Evolutionary conservation across 2,329 filamentous ascomycete genomes (phyloP).

Genomic region (Calonectria pseudoturangicola): DNA sequence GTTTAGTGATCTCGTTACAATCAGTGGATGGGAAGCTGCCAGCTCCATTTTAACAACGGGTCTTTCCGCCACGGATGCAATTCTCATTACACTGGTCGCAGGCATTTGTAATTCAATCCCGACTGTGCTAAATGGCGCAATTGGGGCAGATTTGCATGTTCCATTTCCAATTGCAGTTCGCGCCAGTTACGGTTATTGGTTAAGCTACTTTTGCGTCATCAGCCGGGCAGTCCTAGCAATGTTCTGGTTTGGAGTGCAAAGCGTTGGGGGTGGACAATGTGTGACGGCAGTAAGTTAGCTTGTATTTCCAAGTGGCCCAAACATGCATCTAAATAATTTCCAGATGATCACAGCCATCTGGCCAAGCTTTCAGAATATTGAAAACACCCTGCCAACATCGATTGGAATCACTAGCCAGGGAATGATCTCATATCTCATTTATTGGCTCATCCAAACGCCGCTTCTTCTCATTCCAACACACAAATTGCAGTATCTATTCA

Average conservation of each 20-base stretch:
- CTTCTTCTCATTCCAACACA: slow-evolving; percentile 63
- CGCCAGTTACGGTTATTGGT: slow-evolving; percentile 56
- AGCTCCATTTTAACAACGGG: slow-evolving; percentile 56
- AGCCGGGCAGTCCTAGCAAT: slow-evolving; percentile 57
- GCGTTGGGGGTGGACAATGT: slow-evolving; percentile 56
- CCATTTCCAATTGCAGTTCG: slow-evolving; percentile 58
- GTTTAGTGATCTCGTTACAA: slow-evolving; percentile 66
- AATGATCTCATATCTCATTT: slow-evolving; percentile 66
- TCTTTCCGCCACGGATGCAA: slow-evolving; percentile 66
- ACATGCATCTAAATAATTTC: background rate
- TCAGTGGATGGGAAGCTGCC: slow-evolving; percentile 56
- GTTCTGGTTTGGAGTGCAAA: slow-evolving; percentile 57
- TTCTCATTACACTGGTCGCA: slow-evolving; percentile 69
- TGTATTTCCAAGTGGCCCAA: fast-evolving
- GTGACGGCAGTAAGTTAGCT: slow-evolving; percentile 9
- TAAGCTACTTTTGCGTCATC: slow-evolving; percentile 57
- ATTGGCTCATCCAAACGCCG: slow-evolving; percentile 67
- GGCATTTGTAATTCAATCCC: slow-evolving; percentile 67
- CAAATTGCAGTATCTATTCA: slow-evolving; percentile 60
- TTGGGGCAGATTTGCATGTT: slow-evolving; percentile 58
- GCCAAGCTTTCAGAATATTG: slow-evolving; percentile 60
- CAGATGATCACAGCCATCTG: slow-evolving; percentile 63
- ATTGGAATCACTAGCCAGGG: slow-evolving; percentile 60
- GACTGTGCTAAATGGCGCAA: slow-evolving; percentile 65
- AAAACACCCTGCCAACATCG: slow-evolving; percentile 61